Base-by-base conservation (phyloP, 345 rosid genomes). In the Syzygium jambos region DNA sequence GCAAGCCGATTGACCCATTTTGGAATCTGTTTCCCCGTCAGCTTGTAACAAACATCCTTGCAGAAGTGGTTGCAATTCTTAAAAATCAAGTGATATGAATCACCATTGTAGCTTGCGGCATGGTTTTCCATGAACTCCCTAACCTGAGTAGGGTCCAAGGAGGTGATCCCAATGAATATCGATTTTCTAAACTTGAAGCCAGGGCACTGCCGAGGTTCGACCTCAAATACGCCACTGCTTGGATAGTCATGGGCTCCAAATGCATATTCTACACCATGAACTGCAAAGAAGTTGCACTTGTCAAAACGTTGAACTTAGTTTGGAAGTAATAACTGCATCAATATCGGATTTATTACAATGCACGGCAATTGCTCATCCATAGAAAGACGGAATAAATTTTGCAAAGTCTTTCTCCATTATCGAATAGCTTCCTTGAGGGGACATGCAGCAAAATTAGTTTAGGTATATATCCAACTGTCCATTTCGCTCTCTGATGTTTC, bases 51-150 rank as follows among this genome's bases (percentile, higher is more conserved):
- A 85, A 90, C 91, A 87, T 98, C 97, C 68, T 94, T 92, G 88
- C 98, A 95, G 93, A 96, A 98, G 91, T 95, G 99, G 93, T 98
- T 98, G 92, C 99, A 96, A 88, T 98, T 96, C 96, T 95, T 96
- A 43, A 90, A 93, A 54, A 98, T 96, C 94, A 98, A 91, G 93
- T 96, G 98, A 90, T 96, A 98, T 55, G 94, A 86, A 88, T 98
- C 98, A 29, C 99, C 99, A 55, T 93, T 91, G 92, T 93, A 98
- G 91, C 92, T 92, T 19, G 93, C 93, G n/a, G 99, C 94, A 51
- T 90, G 93, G 68, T 88, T 86, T 88, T 98, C 98, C 97, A 98
- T 95, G 92, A 98, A 96, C 89, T 95, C 96, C 84, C 98, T 96
- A 82, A 95, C 93, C 90, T 95, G 98, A 27, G 90, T 85, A 3